Percentiles rank a stretch among this genome's conserved stretches.
Evolutionary conservation across 108 stramenopile species (phyloP).

Genomic region (Nitzschia sp.): DNA sequence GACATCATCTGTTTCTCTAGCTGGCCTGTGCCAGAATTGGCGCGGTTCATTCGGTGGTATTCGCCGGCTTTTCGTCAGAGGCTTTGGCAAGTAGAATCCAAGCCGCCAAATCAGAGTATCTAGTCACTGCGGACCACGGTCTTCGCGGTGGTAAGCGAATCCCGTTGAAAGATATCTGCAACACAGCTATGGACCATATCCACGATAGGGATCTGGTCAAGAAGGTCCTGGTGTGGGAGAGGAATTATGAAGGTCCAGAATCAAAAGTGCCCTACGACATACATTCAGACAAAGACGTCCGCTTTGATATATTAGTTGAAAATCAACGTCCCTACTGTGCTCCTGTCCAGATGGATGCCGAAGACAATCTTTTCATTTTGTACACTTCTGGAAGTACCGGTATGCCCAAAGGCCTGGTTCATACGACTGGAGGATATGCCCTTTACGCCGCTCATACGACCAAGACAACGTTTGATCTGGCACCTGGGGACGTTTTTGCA

Average conservation of each 20-base stretch:
- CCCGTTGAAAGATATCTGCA: constrained; percentile 88
- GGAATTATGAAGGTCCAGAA: constrained; percentile 44
- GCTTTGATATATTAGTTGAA: constrained; percentile 81
- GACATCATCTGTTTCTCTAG: neutral
- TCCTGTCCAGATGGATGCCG: constrained; percentile 92
- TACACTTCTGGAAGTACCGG: constrained; percentile 98
- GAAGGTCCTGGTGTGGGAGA: constrained; percentile 90
- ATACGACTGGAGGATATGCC: constrained; percentile 95
- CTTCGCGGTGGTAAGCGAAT: constrained; percentile 82
- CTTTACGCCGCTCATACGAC: constrained; percentile 78
- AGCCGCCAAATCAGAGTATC: constrained; percentile 81
- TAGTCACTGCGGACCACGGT: constrained; percentile 91
- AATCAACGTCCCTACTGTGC: constrained; percentile 93
- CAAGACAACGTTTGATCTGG: constrained; percentile 79
- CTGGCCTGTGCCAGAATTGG: constrained; percentile 97
- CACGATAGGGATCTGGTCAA: constrained; percentile 67
- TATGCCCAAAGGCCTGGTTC: constrained; percentile 92
- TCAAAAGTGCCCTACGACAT: constrained; percentile 41
- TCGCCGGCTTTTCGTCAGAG: constrained; percentile 96
- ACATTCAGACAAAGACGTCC: constrained; percentile 76
- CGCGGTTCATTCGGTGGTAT: constrained; percentile 96
- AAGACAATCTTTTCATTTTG: constrained; percentile 94
- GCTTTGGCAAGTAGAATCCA: constrained; percentile 90
- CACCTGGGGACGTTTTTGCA: constrained; percentile 84
- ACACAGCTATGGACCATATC: constrained; percentile 75